phyloP scores from a whole-genome alignment of 1,139 yeast species.

The Pichia sp. region DNA sequence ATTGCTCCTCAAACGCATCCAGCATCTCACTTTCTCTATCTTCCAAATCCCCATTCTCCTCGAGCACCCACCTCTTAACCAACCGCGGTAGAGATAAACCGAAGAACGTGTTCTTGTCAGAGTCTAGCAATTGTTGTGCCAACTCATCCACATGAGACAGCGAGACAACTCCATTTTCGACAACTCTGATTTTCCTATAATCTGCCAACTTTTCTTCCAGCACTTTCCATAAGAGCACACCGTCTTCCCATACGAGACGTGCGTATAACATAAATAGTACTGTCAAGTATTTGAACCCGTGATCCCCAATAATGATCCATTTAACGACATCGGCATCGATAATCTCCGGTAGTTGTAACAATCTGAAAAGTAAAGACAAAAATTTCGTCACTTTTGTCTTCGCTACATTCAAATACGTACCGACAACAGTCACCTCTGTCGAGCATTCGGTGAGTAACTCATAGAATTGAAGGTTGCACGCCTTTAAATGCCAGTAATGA shows the following conservation, averaged over 20 bases:
- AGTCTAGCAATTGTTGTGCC: conserved; percentile 41
- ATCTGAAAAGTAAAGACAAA: conserved; percentile 53
- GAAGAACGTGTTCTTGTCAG: conserved; percentile 40
- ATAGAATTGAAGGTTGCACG: conserved; percentile 51
- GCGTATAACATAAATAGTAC: conserved; percentile 54
- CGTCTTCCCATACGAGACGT: conserved; percentile 38
- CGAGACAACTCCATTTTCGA: conserved; percentile 16
- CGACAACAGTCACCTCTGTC: conserved; percentile 32
- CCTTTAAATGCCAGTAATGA: conserved; percentile 58
- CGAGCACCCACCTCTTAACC: conserved; percentile 32
- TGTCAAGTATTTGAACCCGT: conserved; percentile 60
- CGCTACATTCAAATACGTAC: conserved; percentile 41
- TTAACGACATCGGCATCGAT: conserved; percentile 36
- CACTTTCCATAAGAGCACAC: conserved; percentile 38
- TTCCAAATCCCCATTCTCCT: conserved; percentile 34
- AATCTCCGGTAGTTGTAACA: conserved; percentile 56
- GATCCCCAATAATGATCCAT: conserved; percentile 42
- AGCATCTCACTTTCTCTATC: conserved; percentile 32
- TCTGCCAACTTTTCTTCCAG: conserved; percentile 52
- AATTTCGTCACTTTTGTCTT: conserved; percentile 50
- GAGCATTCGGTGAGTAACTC: conserved; percentile 37
- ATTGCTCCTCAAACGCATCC: conserved; percentile 22
- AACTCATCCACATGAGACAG: conserved; percentile 48
- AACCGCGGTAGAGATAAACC: conserved; percentile 59
- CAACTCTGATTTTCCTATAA: conserved; percentile 42